Percentiles rank a stretch among this genome's conserved stretches.
These are phyloP conservation scores for Daldinia eschscholtzii DNA, from an alignment of 2,329 filamentous ascomycete species.

Conservation along the genomic window DNA sequence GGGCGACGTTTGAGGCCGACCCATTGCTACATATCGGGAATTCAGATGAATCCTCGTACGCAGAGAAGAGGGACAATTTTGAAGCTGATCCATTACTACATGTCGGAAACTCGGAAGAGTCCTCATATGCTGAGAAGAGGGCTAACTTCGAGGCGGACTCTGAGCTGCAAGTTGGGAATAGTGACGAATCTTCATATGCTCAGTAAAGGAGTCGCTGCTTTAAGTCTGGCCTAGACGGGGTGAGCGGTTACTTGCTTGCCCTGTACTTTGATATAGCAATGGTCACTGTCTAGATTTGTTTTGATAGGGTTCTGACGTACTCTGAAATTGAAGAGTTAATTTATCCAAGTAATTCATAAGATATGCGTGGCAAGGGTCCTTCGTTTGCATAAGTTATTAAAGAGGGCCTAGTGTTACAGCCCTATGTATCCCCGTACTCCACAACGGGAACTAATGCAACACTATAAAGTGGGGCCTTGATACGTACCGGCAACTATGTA, in stretches of 20 bases:
- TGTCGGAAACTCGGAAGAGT: not conserved
- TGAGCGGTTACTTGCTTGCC: not conserved
- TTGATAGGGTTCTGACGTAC: slow-evolving; percentile 3
- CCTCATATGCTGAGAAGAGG: not conserved
- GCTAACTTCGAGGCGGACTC: not conserved
- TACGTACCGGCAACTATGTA: not conserved
- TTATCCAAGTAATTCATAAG: not conserved
- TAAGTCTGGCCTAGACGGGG: not conserved
- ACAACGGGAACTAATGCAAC: slow-evolving; percentile 11
- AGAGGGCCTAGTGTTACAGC: not conserved
- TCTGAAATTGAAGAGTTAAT: not conserved
- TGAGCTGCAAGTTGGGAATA: not conserved
- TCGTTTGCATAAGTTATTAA: not conserved
- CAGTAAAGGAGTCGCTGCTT: not conserved
- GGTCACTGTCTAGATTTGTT: not conserved
- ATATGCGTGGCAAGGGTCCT: not conserved
- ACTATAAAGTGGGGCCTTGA: not conserved
- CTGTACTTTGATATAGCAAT: not conserved
- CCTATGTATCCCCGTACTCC: not conserved
- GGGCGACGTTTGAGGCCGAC: slow-evolving; percentile 3
- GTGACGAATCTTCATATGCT: not conserved
- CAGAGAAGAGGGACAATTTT: slow-evolving; percentile 1
- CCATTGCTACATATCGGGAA: not conserved
- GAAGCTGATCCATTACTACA: not conserved
- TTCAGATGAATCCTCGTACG: not conserved